phyloP scores from a whole-genome alignment of 768 basidiomycete genomes.

The Boletus vinaceobasis region DNA sequence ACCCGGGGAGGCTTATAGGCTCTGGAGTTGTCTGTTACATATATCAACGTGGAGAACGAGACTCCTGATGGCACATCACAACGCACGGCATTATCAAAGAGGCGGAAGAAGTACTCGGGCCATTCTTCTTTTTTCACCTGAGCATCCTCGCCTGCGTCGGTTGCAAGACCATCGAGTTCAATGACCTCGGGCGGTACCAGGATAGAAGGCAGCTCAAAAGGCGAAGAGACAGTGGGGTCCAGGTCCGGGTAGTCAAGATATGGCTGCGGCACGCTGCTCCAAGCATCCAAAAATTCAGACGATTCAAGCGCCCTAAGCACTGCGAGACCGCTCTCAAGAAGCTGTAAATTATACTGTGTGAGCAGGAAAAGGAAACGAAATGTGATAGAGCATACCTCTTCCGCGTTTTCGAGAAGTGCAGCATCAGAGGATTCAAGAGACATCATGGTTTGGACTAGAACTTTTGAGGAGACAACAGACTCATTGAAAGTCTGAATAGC shows the following conservation, averaged over 20 bases:
- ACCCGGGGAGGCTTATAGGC: slow-evolving; percentile 70
- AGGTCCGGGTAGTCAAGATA: slow-evolving; percentile 50
- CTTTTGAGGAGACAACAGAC: slow-evolving; percentile 52
- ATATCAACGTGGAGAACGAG: neutral
- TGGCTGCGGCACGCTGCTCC: slow-evolving; percentile 60
- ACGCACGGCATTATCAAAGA: slow-evolving; percentile 61
- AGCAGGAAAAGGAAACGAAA: neutral
- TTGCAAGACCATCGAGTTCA: slow-evolving; percentile 68
- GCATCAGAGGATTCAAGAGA: slow-evolving; percentile 44
- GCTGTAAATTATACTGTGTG: slow-evolving; percentile 38
- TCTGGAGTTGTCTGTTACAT: slow-evolving; percentile 67
- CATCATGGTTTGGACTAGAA: slow-evolving; percentile 61
- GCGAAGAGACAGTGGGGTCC: slow-evolving; percentile 37
- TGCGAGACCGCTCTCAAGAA: slow-evolving; percentile 68
- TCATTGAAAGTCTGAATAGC: slow-evolving; percentile 72
- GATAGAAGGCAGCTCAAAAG: slow-evolving; percentile 72
- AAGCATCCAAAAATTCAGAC: slow-evolving; percentile 55
- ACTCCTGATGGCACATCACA: neutral
- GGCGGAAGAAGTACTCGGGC: slow-evolving; percentile 64
- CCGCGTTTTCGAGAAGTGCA: slow-evolving; percentile 45
- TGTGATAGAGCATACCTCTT: slow-evolving; percentile 49
- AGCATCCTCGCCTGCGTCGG: slow-evolving; percentile 67
- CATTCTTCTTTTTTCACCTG: slow-evolving; percentile 80
- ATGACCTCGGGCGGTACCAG: slow-evolving; percentile 87
- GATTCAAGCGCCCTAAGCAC: slow-evolving; percentile 61